Percentiles rank a stretch among this genome's conserved stretches.
Conservation (phyloP, 352 stramenopile species). For the Globisporangium paddicum region DNA sequence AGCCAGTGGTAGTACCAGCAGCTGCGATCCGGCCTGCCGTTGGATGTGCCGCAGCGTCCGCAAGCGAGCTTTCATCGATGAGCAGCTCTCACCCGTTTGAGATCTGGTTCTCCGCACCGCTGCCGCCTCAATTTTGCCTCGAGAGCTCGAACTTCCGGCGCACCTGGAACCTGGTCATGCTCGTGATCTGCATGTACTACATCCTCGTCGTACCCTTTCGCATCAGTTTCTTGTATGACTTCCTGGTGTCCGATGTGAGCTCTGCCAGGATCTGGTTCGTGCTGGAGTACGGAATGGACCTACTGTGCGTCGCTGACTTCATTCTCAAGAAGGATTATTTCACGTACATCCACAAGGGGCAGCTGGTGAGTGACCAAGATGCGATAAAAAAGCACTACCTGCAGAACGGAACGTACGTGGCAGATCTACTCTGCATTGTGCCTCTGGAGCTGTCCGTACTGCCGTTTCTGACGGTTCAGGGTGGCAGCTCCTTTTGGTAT, state of each 20-base stretch:
- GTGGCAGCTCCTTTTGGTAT: conserved; percentile 4
- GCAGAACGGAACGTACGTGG: conserved; percentile 21
- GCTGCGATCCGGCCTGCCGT: neutral
- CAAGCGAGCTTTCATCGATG: too few species aligned
- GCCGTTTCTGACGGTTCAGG: conserved; percentile 2
- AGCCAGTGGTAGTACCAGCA: neutral
- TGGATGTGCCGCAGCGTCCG: neutral
- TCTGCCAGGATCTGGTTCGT: conserved; percentile 22
- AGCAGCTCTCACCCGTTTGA: conserved; percentile 12
- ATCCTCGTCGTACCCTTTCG: conserved; percentile 30
- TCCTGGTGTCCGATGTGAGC: conserved; percentile 8
- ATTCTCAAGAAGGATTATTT: conserved; percentile 26
- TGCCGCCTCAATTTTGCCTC: conserved; percentile 19
- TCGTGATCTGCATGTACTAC: conserved; percentile 26
- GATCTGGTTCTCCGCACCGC: conserved; percentile 26
- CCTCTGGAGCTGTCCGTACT: conserved; percentile 24
- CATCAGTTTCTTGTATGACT: conserved; percentile 22
- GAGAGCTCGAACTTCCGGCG: conserved; percentile 24
- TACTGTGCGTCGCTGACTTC: conserved; percentile 28
- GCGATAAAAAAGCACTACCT: conserved; percentile 26
- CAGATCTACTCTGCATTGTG: conserved; percentile 23
- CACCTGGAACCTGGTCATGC: conserved; percentile 23
- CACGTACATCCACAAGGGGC: conserved; percentile 25
- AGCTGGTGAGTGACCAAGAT: conserved; percentile 23
- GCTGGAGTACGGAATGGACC: conserved; percentile 33